Percentiles rank a stretch among this genome's conserved stretches.
phyloP scores from a whole-genome alignment of 2,329 filamentous ascomycete species.

The Daldinia sp. region DNA sequence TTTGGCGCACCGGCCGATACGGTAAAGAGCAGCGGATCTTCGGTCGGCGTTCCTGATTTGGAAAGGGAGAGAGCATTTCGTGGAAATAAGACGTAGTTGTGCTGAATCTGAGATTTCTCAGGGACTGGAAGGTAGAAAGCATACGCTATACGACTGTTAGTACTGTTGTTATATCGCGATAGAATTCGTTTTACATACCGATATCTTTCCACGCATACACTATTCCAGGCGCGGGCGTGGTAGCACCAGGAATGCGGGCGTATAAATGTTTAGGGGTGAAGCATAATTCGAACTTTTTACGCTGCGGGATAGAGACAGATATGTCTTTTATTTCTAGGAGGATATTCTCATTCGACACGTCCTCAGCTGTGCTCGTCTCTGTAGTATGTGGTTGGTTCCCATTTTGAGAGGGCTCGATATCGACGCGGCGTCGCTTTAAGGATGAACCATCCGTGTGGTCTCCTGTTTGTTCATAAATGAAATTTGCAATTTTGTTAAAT shows the following conservation, averaged over 20 bases:
- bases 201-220: constrained; percentile 72
- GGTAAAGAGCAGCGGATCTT: constrained; percentile 74
- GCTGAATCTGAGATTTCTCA: constrained; percentile 73
- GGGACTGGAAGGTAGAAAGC: constrained; percentile 74
- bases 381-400: constrained; percentile 44
- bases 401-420: constrained; percentile 54
- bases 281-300: constrained; percentile 76
- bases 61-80: constrained; percentile 65
- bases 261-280: constrained; percentile 71
- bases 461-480: constrained; percentile 61
- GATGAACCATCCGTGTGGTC: constrained; percentile 57
- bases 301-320: constrained; percentile 73
- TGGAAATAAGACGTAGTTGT: constrained; percentile 75
- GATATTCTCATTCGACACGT: constrained; percentile 63
- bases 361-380: constrained; percentile 49
- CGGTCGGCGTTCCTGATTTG: constrained; percentile 57
- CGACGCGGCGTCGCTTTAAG: constrained; percentile 66
- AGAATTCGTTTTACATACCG: constrained; percentile 55
- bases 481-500: constrained; percentile 68
- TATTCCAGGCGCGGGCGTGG: constrained; percentile 64
- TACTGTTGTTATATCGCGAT: constrained; percentile 3
- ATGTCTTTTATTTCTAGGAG: constrained; percentile 74
- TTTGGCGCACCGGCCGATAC: constrained; percentile 71
- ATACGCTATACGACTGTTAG: constrained; percentile 61
- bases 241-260: constrained; percentile 65